Evolutionary conservation across 2,329 filamentous ascomycete species (phyloP).

Genomic region (Sporothrix dimorphospora): DNA sequence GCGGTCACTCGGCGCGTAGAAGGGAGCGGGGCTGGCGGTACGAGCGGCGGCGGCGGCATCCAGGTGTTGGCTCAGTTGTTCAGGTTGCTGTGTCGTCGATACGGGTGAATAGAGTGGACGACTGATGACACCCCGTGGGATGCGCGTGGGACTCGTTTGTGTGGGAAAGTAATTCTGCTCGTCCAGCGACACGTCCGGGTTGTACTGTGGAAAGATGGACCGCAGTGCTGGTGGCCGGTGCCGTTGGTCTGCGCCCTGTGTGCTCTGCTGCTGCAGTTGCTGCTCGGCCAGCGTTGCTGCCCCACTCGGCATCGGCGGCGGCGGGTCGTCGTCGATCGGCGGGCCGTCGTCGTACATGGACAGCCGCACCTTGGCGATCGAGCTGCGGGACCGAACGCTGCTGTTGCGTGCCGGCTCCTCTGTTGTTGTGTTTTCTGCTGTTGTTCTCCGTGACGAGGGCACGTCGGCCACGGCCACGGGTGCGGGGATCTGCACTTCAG

Average conservation of each 20-base stretch:
- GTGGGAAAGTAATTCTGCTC: slow-evolving; percentile 73
- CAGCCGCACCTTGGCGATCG: slow-evolving; percentile 59
- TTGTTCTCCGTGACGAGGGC: neutral
- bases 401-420: slow-evolving; percentile 52
- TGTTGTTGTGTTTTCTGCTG: slow-evolving; percentile 34
- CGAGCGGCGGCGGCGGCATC: neutral
- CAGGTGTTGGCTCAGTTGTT: slow-evolving; percentile 26
- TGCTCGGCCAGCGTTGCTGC: slow-evolving; percentile 26
- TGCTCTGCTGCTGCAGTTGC: slow-evolving; percentile 22
- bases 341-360: slow-evolving; percentile 36
- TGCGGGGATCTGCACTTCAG: slow-evolving; percentile 44
- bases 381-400: slow-evolving; percentile 57
- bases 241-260: slow-evolving; percentile 31
- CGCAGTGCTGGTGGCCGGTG: slow-evolving; percentile 54
- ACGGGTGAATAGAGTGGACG: slow-evolving; percentile 62
- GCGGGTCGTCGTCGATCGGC: slow-evolving; percentile 30
- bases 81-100: slow-evolving; percentile 33
- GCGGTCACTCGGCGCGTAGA: neutral
- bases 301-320: slow-evolving; percentile 30
- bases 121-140: slow-evolving; percentile 68
- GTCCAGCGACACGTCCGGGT: slow-evolving; percentile 66
- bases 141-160: slow-evolving; percentile 63
- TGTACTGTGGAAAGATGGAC: slow-evolving; percentile 78
- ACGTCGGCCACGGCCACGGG: slow-evolving; percentile 44
- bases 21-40: neutral